Base-by-base conservation (phyloP, 768 basidiomycete genomes). In the Rhodosporidiobolus odoratus region DNA sequence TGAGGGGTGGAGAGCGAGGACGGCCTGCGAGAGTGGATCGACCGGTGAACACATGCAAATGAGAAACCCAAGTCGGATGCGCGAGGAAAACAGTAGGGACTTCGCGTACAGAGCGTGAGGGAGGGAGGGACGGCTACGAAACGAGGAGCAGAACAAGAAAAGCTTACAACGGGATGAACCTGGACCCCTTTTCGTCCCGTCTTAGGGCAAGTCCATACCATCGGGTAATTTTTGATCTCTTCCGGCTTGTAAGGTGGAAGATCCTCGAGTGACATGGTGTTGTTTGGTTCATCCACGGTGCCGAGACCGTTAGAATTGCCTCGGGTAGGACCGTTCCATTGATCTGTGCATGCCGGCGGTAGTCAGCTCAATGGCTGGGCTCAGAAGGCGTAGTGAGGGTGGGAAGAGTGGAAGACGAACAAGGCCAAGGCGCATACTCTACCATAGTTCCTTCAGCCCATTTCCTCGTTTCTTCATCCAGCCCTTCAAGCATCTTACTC, bases 251-350 rank as follows among this genome's bases (percentile, higher is more conserved):
- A 50, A 8, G 27, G 19, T 25, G 60, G 60, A n/a, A 62, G 60
- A 19, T 62, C 43, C 7, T 62, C 60, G 35, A 35, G 8, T 17
- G 43, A 21, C 19, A 62, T 23, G 23, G 9, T 6, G 48, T n/a
- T 8, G 43, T 21, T 8, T n/a, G 62, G 60, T 41, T 10, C 25
- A n/a, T n/a, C n/a, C n/a, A n/a, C n/a, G n/a, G 47, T n/a, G 32
- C 60, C 60, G 60, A 62, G 60, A 4, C 60, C 60, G 60, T 62
- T 64, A 16, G 62, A 64, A 53, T 64, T 64, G 4, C 62, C 62
- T 4, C 32, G n/a, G 16, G 52, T 40, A 19, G 37, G n/a, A 38
- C 27, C n/a, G 32, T 16, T 30, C 62, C 62, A 64, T 35, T 64
- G 62, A 35, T 64, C 60, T 62, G 7, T 25, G 34, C 5, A 45